These are phyloP conservation scores for Calycina herbarum DNA, from an alignment of 2,329 filamentous ascomycete species.

Conservation along the genomic window DNA sequence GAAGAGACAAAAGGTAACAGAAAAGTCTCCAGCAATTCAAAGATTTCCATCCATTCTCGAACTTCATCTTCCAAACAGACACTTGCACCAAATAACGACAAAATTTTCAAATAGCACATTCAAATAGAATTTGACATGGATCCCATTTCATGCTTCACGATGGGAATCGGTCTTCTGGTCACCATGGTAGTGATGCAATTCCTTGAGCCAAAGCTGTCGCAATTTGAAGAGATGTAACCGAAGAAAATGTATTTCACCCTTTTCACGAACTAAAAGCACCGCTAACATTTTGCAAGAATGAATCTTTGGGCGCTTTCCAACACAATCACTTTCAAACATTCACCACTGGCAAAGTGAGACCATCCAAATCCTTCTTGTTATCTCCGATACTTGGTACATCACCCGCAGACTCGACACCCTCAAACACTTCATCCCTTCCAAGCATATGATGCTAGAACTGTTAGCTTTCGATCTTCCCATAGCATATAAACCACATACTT, in stretches of 20 bases:
- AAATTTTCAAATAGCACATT: not conserved
- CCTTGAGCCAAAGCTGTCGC: constrained; percentile 8
- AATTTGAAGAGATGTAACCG: not conserved
- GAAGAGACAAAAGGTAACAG: not conserved
- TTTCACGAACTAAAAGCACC: not conserved
- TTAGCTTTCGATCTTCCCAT: constrained; percentile 19
- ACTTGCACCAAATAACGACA: not conserved
- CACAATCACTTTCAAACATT: constrained; percentile 18
- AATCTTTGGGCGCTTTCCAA: not conserved
- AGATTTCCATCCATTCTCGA: not conserved
- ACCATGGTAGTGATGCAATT: constrained; percentile 26
- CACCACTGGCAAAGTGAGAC: constrained; percentile 10
- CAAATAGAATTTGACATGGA: constrained; percentile 17
- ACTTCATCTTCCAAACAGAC: not conserved
- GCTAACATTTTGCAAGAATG: constrained; percentile 8
- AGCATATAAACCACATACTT: constrained; percentile 34
- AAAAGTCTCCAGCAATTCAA: not conserved
- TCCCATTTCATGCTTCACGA: constrained; percentile 21
- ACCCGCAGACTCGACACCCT: constrained; percentile 28
- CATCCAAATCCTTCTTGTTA: constrained; percentile 28
- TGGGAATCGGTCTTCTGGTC: constrained; percentile 24
- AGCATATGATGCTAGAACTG: constrained; percentile 34
- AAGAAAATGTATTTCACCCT: not conserved
- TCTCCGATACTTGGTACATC: constrained; percentile 16
- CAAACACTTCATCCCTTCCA: constrained; percentile 29